Conservation (phyloP, 2,329 filamentous ascomycete species). For the Aspergillus pseudoviridinutans region DNA sequence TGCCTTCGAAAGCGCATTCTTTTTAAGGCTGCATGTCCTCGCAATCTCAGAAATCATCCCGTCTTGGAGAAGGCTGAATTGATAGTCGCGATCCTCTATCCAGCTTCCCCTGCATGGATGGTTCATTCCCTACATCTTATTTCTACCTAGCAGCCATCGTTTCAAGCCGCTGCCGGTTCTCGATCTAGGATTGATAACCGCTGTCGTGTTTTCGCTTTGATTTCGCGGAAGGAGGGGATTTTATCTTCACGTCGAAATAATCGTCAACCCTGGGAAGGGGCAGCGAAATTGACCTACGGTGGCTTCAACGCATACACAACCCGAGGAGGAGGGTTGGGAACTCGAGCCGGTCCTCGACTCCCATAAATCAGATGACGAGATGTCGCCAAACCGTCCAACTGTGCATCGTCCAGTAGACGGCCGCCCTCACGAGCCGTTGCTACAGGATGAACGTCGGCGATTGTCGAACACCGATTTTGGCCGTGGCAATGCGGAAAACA, state of each 20-base stretch:
- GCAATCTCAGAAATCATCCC: background rate
- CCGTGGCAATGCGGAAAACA: constrained; percentile 30
- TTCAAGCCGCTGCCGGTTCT: background rate
- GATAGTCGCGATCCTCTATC: background rate
- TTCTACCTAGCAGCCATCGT: background rate
- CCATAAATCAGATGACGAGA: constrained; percentile 42
- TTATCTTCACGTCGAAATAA: too few relatives aligned
- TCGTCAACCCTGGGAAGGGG: too few relatives aligned
- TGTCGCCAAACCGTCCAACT: constrained; percentile 44
- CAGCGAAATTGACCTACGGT: constrained; percentile 18
- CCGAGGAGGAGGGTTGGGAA: constrained; percentile 23
- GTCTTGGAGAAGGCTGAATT: constrained; percentile 1
- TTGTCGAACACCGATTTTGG: constrained; percentile 28
- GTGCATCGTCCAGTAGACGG: constrained; percentile 47
- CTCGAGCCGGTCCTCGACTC: constrained; percentile 36
- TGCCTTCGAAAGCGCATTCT: background rate
- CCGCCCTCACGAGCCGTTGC: constrained; percentile 51
- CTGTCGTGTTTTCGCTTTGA: background rate
- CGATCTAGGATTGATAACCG: background rate
- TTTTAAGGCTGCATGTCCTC: background rate
- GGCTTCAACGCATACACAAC: constrained; percentile 28
- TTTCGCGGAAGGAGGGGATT: background rate
- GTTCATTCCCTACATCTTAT: background rate
- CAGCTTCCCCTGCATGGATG: background rate
- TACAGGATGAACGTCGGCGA: constrained; percentile 46